Base-by-base conservation (phyloP, 352 stramenopile genomes). In the Pythium insidiosum region DNA sequence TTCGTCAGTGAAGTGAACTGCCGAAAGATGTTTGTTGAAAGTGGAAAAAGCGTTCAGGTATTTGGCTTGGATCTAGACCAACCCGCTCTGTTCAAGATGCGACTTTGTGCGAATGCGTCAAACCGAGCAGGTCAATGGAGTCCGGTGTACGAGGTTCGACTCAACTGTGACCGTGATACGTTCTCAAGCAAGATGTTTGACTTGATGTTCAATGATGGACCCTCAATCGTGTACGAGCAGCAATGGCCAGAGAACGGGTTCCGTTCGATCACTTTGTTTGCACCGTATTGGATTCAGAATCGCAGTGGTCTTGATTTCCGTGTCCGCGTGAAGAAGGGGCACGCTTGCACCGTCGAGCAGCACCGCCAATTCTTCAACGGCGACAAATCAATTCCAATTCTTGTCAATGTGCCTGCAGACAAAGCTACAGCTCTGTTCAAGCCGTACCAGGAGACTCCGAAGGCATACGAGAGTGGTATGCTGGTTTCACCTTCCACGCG, bases 251-350 rank as follows among this genome's bases (percentile, higher is more conserved):
- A 53, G 18, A 73, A 88, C 22, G 48, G 63, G 26, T 61, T 73
- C 3, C 76, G 82, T 18, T 74, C 61, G 6, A 50, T 90, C n/a
- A 72, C 70, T 34, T 50, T 94, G 16, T 90, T 70, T 37, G 66
- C 61, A 10, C 82, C 78, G 5, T 94, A 84, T 50, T 94, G 82
- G 82, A 84, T 94, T 49, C 79, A 89, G 47, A 94, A 94, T 49
- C 73, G 75, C 25, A 83, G 63, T 45, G 82, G 82, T 6, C 61
- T 94, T 9, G 82, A 94, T 24, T 53, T 92, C 30, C 54, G 58
- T 3, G 75, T 86, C 45, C 84, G 82, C 26, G 18, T 90, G 13
- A 51, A 65, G 19, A 75, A 83, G 41, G 77, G 74, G 24, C 61
- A 63, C 7, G 29, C 53, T 31, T 88, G 66, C 40, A 63, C 77